Evolutionary conservation across 2,329 filamentous ascomycete species (phyloP).

Genomic region (Exophiala sideris): DNA sequence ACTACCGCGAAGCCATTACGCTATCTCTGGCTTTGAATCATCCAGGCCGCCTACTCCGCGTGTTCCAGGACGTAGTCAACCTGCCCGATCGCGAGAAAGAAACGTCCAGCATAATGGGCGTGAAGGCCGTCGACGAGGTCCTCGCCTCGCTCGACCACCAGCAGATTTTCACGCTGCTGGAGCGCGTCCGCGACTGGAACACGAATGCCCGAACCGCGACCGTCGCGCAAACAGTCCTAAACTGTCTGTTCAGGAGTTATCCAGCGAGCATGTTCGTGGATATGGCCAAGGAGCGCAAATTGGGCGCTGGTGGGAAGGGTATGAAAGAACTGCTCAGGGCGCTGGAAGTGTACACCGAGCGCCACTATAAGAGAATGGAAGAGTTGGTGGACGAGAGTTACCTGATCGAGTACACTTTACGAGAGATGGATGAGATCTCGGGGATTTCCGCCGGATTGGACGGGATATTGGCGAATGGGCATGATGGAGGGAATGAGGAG

Average conservation of each 20-base stretch:
- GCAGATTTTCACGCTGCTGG: constrained; percentile 77
- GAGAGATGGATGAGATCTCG: constrained; percentile 79
- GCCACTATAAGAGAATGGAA: constrained; percentile 85
- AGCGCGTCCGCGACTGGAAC: constrained; percentile 92
- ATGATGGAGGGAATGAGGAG: constrained; percentile 1
- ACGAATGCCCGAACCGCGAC: constrained; percentile 84
- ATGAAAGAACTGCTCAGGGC: constrained; percentile 82
- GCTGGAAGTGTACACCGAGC: constrained; percentile 85
- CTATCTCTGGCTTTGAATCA: constrained; percentile 92
- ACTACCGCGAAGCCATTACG: constrained; percentile 89
- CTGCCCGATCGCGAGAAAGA: constrained; percentile 34
- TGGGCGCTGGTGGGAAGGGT: constrained; percentile 2
- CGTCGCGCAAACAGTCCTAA: constrained; percentile 81
- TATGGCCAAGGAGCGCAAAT: constrained; percentile 48
- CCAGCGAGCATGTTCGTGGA: constrained; percentile 73
- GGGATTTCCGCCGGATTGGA: constrained; percentile 32
- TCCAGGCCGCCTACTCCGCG: constrained; percentile 75
- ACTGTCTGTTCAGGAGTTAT: constrained; percentile 74
- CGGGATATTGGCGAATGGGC: constrained; percentile 8
- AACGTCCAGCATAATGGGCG: constrained; percentile 42
- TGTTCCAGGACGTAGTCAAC: constrained; percentile 77
- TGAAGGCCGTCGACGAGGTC: constrained; percentile 71
- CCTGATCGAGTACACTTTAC: constrained; percentile 85
- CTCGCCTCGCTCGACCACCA: constrained; percentile 74
- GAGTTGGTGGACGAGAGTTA: constrained; percentile 93